Conservation (phyloP, 208 protist genomes). For the Leishmania aethiopica region DNA sequence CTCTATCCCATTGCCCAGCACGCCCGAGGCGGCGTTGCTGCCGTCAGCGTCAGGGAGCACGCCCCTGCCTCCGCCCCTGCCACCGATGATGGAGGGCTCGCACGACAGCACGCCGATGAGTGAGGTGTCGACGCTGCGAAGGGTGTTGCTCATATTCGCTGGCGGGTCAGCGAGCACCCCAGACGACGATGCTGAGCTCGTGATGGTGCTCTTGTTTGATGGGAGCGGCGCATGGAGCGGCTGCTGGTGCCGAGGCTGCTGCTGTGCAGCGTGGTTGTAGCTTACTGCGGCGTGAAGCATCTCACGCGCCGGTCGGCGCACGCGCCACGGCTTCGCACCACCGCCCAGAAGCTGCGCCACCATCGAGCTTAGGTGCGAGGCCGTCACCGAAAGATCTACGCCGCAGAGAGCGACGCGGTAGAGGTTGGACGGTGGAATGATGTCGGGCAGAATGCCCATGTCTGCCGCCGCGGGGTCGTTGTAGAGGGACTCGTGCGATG, state of each 20-base stretch:
- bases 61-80: background rate
- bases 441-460: slow-evolving; percentile 28
- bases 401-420: slow-evolving; percentile 62
- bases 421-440: slow-evolving; percentile 31
- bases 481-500: slow-evolving; percentile 35
- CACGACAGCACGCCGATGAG: background rate
- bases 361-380: slow-evolving; percentile 53
- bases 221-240: background rate
- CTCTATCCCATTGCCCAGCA: slow-evolving; percentile 3
- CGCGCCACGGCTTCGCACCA: slow-evolving; percentile 39
- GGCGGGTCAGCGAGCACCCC: background rate
- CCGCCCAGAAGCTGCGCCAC: slow-evolving; percentile 55
- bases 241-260: background rate
- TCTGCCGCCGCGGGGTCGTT: slow-evolving; percentile 20
- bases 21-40: background rate
- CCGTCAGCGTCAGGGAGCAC: background rate
- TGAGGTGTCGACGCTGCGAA: background rate
- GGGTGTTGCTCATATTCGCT: background rate
- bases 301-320: slow-evolving; percentile 65
- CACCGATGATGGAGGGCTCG: background rate
- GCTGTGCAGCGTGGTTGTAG: background rate
- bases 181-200: background rate
- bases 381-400: slow-evolving; percentile 61
- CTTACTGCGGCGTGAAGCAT: slow-evolving; percentile 24
- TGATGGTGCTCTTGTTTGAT: slow-evolving; percentile 5